Conservation (phyloP, 2,329 filamentous ascomycete species). For the Neopestalotiopsis clavispora region DNA sequence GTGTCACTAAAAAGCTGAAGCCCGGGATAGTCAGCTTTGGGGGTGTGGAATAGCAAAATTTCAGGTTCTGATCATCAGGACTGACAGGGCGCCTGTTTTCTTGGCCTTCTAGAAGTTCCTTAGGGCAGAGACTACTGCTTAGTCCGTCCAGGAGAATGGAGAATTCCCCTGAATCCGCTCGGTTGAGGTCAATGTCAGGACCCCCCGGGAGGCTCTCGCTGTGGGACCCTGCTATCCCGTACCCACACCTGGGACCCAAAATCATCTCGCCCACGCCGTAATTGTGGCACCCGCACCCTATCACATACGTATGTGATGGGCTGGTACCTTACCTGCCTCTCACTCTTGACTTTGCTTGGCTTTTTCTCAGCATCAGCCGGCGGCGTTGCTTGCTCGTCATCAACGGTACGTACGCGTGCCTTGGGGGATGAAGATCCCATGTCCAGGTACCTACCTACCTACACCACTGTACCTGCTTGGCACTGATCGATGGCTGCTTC, state of each 20-base stretch:
- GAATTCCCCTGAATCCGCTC: conserved; percentile 4
- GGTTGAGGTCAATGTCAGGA: conserved; percentile 8
- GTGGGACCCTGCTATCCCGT: background rate
- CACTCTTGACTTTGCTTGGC: background rate
- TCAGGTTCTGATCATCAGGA: background rate
- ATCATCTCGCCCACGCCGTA: conserved; percentile 7
- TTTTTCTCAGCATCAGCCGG: background rate
- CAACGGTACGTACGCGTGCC: background rate
- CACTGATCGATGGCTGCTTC: background rate
- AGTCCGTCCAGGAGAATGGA: conserved; percentile 13
- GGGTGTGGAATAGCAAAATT: background rate
- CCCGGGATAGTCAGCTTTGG: background rate
- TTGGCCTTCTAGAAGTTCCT: conserved; percentile 18
- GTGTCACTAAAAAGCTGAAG: conserved; percentile 1
- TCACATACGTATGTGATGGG: background rate
- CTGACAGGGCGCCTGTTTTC: conserved; percentile 6
- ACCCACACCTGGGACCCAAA: background rate
- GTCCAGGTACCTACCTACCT: too few species aligned
- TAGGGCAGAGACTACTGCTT: conserved; percentile 8
- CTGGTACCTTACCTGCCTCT: background rate
- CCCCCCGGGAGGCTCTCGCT: conserved; percentile 4
- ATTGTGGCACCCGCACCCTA: background rate
- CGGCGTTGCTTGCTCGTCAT: background rate
- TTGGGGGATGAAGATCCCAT: too few species aligned
- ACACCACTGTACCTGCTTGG: background rate